Percentiles rank a stretch among this genome's conserved stretches.
Conservation (phyloP, 2,329 filamentous ascomycete species). For the Calonectria pauciramosa region DNA sequence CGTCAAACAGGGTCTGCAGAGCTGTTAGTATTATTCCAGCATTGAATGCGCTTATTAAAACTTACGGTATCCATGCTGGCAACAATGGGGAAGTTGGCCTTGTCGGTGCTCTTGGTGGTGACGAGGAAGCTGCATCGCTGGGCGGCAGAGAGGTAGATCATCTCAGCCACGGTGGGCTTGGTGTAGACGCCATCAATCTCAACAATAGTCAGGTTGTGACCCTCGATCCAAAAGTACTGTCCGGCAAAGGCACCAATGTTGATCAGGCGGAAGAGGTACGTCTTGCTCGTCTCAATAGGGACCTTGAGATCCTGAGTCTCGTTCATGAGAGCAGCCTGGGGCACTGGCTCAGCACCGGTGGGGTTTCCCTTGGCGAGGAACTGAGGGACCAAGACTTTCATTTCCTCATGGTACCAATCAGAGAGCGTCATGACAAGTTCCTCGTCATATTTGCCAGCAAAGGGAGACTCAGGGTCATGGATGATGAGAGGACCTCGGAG, state of each 20-base stretch:
- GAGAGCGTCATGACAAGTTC: slow-evolving; percentile 77
- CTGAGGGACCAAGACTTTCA: slow-evolving; percentile 58
- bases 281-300: slow-evolving; percentile 73
- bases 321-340: slow-evolving; percentile 78
- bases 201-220: slow-evolving; percentile 76
- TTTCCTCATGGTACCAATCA: slow-evolving; percentile 78
- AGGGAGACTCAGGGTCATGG: slow-evolving; percentile 72
- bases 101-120: slow-evolving; percentile 72
- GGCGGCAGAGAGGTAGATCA: slow-evolving; percentile 76
- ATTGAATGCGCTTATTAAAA: background rate
- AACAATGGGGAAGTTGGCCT: slow-evolving; percentile 76
- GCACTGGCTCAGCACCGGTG: slow-evolving; percentile 74
- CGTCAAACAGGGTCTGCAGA: slow-evolving; percentile 74
- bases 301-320: slow-evolving; percentile 75
- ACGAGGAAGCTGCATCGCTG: slow-evolving; percentile 75
- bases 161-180: slow-evolving; percentile 68
- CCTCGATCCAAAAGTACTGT: slow-evolving; percentile 77
- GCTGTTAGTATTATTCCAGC: slow-evolving; percentile 17
- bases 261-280: slow-evolving; percentile 58
- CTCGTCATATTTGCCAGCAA: slow-evolving; percentile 69
- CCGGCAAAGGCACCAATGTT: slow-evolving; percentile 81
- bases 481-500: slow-evolving; percentile 75
- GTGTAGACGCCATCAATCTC: slow-evolving; percentile 82
- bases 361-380: slow-evolving; percentile 70
- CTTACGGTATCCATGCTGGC: slow-evolving; percentile 77